Evolutionary conservation across 352 stramenopile species (phyloP), one percentile per base, ranked within the genome.

Genomic region (Phytophthora litchii): DNA sequence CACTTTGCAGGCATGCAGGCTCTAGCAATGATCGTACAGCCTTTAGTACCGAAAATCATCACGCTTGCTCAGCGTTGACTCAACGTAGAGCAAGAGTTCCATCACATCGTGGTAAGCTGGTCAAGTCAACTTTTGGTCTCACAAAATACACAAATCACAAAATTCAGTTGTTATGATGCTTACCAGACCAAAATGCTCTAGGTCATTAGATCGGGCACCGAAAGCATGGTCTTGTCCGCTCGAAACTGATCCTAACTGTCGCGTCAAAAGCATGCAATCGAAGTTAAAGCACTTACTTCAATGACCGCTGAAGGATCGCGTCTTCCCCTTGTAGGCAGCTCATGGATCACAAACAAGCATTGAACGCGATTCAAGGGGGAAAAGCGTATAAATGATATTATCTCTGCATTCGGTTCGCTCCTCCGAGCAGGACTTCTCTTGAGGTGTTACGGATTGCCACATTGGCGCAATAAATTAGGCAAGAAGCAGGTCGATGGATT

Each of bases 401-500:
- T 74, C 51, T 66, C 21, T 45, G 60, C 46, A 55, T 40, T 75
- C 35, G 43, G 38, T 35, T 55, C 16, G 27, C 60, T 19, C 40
- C 32, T 16, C 34, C 50, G 32, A 40, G 55, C 45, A 23, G 16
- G 32, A 66, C 58, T 65, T 58, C 46, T 63, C 20, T 64, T 62
- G 25, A 59, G 55, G 45, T 52, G 27, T 57, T 60, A 66, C 50
- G 36, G 63, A 47, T 54, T 66, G 58, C 38, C 49, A 32, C 38
- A 40, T 12, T 57, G 52, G 64, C 58, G 40, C 51, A 69, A 74
- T 70, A 72, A 76, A 69, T 80, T 80, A 80, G 37, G 64, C 45
- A 64, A 83, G 74, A 54, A 86, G 60, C 50, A 86, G 49, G 35
- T 83, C 56, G 25, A 86, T 60, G 5, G 74, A 78, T 31, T 86